Percentiles rank a stretch among this genome's conserved stretches.
phyloP scores from a whole-genome alignment of 2,329 filamentous ascomycete species.

The Hypoxylon sp. region DNA sequence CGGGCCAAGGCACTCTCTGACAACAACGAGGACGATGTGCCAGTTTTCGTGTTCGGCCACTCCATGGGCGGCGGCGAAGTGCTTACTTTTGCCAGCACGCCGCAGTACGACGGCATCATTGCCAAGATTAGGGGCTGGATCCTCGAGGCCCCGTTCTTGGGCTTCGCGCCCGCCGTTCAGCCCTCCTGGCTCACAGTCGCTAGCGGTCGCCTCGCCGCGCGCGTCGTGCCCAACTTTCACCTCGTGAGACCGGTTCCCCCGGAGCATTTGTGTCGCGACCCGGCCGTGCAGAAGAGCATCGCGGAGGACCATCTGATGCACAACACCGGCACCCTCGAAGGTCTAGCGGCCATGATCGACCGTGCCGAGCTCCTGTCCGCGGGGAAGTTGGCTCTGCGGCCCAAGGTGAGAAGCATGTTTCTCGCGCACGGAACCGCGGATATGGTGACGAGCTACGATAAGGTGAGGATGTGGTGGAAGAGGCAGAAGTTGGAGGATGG shows the following conservation, averaged over 20 bases:
- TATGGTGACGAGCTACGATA: conserved; percentile 75
- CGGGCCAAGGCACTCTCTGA: conserved; percentile 64
- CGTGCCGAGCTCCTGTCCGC: conserved; percentile 73
- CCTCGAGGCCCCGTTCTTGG: conserved; percentile 83
- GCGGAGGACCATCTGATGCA: conserved; percentile 80
- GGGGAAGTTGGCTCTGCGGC: conserved; percentile 68
- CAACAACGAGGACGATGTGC: conserved; percentile 61
- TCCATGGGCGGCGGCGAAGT: conserved; percentile 90
- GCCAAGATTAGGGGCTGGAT: conserved; percentile 79
- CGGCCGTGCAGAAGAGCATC: conserved; percentile 72
- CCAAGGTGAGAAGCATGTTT: conserved; percentile 75
- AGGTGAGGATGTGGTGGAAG: conserved; percentile 75
- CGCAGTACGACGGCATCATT: conserved; percentile 68
- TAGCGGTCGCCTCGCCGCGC: conserved; percentile 76
- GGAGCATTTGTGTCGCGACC: conserved; percentile 76
- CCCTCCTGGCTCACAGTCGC: conserved; percentile 75
- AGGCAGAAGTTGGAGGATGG: conserved; percentile 73
- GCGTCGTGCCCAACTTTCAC: conserved; percentile 76
- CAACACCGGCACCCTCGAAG: conserved; percentile 88
- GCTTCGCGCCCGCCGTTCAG: conserved; percentile 74
- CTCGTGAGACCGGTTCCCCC: conserved; percentile 76
- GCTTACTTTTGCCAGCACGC: conserved; percentile 70
- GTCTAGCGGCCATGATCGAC: conserved; percentile 82
- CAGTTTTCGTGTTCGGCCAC: conserved; percentile 89
- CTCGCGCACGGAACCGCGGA: conserved; percentile 84